Evolutionary conservation across 192 early-diverging fungal genomes (phyloP), one percentile per base, ranked within the genome.

Genomic region (Phlyctochytrium arcticum): DNA sequence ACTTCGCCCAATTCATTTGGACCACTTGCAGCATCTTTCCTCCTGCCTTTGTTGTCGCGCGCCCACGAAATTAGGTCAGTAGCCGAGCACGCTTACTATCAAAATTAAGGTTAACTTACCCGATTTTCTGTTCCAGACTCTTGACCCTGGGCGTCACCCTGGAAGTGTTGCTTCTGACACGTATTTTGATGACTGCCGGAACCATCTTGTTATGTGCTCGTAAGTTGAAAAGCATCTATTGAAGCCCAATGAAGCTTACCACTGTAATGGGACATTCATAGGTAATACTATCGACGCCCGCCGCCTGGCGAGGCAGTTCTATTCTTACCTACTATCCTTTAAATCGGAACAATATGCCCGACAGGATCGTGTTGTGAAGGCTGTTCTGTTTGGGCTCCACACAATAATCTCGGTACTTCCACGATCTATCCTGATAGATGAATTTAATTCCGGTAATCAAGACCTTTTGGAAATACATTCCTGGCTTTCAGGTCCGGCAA

Each of bases 391-490:
- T 44, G 39, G 39, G 39, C 21, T 44, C 39, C 19, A 24, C 2
- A 32, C 34, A n/a, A 57, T 57, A 1, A 12, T 57, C 27, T 19
- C 26, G 32, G 24, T 32, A 15, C n/a, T 34, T 12, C 55, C 55
- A 19, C 33, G n/a, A 32, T 57, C 55, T n/a, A 34, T 57, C 32
- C 33, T 57, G 26, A 33, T 57, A 19, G 55, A 57, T 23, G 55
- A 57, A 34, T 61, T 61, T 61, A n/a, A n/a, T n/a, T n/a, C n/a
- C n/a, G n/a, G n/a, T n/a, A n/a, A n/a, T n/a, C n/a, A n/a, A n/a
- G n/a, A n/a, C n/a, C n/a, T n/a, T n/a, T n/a, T n/a, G n/a, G n/a
- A n/a, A n/a, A n/a, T n/a, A n/a, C n/a, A n/a, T n/a, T n/a, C n/a
- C n/a, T n/a, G n/a, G n/a, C n/a, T n/a, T n/a, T n/a, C n/a, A n/a